Conservation (phyloP, 2,329 filamentous ascomycete genomes). For the Didymella lethalis region DNA sequence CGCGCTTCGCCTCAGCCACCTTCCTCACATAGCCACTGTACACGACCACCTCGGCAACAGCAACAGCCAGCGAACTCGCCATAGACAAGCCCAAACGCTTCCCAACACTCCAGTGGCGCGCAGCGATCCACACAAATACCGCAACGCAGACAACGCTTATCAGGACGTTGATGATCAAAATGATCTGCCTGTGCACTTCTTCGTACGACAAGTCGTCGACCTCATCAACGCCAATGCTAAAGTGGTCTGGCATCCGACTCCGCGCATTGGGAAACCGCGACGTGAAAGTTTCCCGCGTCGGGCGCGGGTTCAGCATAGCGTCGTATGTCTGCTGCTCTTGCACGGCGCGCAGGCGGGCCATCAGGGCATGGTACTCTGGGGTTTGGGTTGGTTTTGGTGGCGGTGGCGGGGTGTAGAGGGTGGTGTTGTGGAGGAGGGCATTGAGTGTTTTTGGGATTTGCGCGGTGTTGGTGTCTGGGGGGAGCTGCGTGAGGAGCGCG, state of each 20-base stretch:
- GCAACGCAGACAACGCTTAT: slow-evolving; percentile 83
- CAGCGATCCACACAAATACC: slow-evolving; percentile 78
- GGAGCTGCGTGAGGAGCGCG: slow-evolving; percentile 56
- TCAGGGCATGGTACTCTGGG: slow-evolving; percentile 83
- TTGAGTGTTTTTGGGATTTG: slow-evolving; percentile 63
- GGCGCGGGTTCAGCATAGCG: slow-evolving; percentile 73
- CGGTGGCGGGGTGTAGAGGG: slow-evolving; percentile 79
- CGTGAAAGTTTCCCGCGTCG: slow-evolving; percentile 65
- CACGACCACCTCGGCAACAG: slow-evolving; percentile 77
- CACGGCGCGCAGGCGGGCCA: slow-evolving; percentile 82
- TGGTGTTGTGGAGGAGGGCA: slow-evolving; percentile 73
- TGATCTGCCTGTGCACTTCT: slow-evolving; percentile 81
- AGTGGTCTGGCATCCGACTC: slow-evolving; percentile 56
- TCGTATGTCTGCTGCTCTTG: slow-evolving; percentile 85
- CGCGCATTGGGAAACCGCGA: slow-evolving; percentile 62
- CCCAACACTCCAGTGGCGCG: slow-evolving; percentile 77
- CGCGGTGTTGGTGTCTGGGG: background rate
- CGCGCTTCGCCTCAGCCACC: slow-evolving; percentile 71
- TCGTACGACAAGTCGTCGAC: slow-evolving; percentile 72
- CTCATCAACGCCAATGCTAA: slow-evolving; percentile 52
- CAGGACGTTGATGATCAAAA: slow-evolving; percentile 88
- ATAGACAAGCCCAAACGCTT: slow-evolving; percentile 74
- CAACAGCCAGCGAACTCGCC: slow-evolving; percentile 73
- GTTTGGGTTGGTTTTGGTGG: slow-evolving; percentile 73
- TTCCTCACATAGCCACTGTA: slow-evolving; percentile 79